Conservation (phyloP, 139 green algal species). For the Chlorella sp. region DNA sequence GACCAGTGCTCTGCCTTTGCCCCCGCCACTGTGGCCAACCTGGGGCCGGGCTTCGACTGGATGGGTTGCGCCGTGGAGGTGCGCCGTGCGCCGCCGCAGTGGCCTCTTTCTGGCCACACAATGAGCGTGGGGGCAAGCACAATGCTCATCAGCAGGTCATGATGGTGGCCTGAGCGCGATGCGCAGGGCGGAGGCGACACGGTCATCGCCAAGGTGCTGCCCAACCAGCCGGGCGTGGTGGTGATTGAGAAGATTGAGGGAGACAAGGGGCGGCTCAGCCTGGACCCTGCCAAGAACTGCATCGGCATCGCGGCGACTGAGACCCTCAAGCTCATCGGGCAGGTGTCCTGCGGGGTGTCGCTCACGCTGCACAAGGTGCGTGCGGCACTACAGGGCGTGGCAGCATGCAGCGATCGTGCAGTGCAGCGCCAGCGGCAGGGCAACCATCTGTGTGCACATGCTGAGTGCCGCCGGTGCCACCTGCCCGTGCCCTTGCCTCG, state of each 20-base stretch:
- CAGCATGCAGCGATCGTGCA: not conserved
- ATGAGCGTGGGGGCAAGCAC: not conserved
- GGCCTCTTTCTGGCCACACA: too few relatives aligned
- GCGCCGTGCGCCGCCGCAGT: not conserved
- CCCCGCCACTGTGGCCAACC: slow-evolving; percentile 93
- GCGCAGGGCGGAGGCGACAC: slow-evolving; percentile 81
- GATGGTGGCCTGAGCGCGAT: not conserved
- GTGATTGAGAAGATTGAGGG: slow-evolving; percentile 85
- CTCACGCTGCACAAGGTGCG: slow-evolving; percentile 80
- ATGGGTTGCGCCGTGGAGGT: slow-evolving; percentile 94
- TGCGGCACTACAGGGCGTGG: too few relatives aligned
- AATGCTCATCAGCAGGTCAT: not conserved
- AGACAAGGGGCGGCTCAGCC: slow-evolving; percentile 79
- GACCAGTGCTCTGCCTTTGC: slow-evolving; percentile 72
- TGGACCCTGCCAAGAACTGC: slow-evolving; percentile 83
- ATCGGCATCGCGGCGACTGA: slow-evolving; percentile 86
- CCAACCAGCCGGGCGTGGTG: slow-evolving; percentile 60
- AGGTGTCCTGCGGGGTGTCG: slow-evolving; percentile 64
- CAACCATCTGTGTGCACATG: not conserved
- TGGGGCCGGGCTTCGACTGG: slow-evolving; percentile 97
- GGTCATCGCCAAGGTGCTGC: slow-evolving; percentile 67
- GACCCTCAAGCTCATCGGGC: slow-evolving; percentile 78
- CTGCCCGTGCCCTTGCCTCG: not conserved
- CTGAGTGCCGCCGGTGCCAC: too few relatives aligned
- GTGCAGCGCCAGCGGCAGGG: not conserved